Evolutionary conservation across 768 basidiomycete species (phyloP), one percentile per base, ranked within the genome.

Genomic region (Cystofilobasidium bisporidii): DNA sequence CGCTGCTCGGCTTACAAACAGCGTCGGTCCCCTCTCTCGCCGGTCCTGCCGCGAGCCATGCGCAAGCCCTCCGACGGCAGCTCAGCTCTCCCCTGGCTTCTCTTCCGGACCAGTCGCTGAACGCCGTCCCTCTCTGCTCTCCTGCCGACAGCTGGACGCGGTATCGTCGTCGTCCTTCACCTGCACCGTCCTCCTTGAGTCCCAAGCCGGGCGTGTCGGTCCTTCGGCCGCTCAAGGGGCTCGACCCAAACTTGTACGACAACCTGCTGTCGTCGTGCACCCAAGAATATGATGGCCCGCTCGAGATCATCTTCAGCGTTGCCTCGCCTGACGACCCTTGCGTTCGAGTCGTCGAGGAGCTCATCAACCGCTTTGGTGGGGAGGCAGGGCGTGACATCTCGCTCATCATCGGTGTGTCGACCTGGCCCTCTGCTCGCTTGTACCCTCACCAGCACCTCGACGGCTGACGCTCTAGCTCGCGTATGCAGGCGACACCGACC

Each of bases 201-300:
- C 32, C 57, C 40, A 64, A 60, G 38, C 91, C 92, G 15, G 94
- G 92, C 24, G 94, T 98, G 36, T 90, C 92, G 2, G 91, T 98
- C 72, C 81, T 98, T 60, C 85, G 96, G 56, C 96, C 96, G 10
- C 81, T 99, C 61, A 93, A 93, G 76, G 96, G 96, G 18, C 81
- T 99, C 28, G 96, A 99, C 77, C 84, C 87, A 67, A 98, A 98
- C 76, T 82, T 99, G 24, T 97, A 88, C 77, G 92, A 96, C 79
- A 97, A 97, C 76, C 79, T 99, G 60, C 91, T 96, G 77, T 90
- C 91, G 5, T 89, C 89, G 0, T 94, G 98, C 78, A 81, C 79
- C 38, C 91, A 96, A 74, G 87, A 93, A 71, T 98, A 98, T 75
- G 87, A 87, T 71, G 67, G 71, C 17, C 61, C 67, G 40, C 94